These are phyloP conservation scores for Candida multigemmis DNA, from an alignment of 805 yeast species.

Conservation along the genomic window DNA sequence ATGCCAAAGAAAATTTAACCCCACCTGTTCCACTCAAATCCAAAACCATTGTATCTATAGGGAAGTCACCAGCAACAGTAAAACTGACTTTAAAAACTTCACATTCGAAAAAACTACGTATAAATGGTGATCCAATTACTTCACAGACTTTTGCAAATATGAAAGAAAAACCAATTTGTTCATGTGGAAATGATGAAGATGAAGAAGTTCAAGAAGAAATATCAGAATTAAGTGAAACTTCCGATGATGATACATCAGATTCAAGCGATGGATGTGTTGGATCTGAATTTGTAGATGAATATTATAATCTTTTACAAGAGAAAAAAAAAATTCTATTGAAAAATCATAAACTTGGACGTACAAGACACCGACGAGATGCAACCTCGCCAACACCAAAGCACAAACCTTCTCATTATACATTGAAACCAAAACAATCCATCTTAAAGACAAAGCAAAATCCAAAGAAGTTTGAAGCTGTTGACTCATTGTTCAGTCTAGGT, in stretches of 20 bases:
- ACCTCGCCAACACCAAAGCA: constrained; percentile 29
- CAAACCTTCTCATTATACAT: constrained; percentile 31
- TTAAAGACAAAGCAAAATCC: too few species aligned
- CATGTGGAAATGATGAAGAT: constrained; percentile 9
- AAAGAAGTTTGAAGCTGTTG: too few species aligned
- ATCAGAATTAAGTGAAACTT: background rate
- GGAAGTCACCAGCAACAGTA: constrained; percentile 29
- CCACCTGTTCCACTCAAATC: too few species aligned
- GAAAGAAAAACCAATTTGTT: constrained; percentile 8
- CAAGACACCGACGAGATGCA: constrained; percentile 1
- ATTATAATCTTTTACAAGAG: constrained; percentile 8
- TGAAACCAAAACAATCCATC: constrained; percentile 34
- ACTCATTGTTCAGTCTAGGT: too few species aligned
- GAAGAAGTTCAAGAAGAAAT: constrained; percentile 3
- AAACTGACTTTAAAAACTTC: constrained; percentile 24
- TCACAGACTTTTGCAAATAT: constrained; percentile 9
- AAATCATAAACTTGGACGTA: constrained; percentile 1
- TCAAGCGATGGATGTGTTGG: constrained; percentile 2
- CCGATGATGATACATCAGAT: constrained; percentile 2
- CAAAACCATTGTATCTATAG: too few species aligned
- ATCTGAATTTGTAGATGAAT: constrained; percentile 5
- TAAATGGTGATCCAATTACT: constrained; percentile 27
- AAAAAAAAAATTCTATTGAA: constrained; percentile 3
- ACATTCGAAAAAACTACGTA: constrained; percentile 33
- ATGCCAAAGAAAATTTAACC: constrained; percentile 3